phyloP scores from a whole-genome alignment of 176 grass and related monocot genomes.

The Poa pratensis region DNA sequence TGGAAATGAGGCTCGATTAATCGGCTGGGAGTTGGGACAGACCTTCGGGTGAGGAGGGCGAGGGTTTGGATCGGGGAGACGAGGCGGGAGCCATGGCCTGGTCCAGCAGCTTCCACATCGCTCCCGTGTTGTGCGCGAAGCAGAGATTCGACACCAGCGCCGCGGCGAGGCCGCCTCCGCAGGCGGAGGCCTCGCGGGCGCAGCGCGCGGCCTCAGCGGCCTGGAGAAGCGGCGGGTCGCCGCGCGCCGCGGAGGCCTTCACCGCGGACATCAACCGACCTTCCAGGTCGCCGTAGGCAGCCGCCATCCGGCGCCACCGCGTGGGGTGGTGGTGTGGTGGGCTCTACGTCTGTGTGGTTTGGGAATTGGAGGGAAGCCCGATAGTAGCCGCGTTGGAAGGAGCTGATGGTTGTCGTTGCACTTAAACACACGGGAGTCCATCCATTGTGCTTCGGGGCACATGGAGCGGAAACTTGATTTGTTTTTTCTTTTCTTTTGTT shows the following conservation, averaged over 20 bases:
- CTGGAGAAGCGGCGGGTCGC: constrained; percentile 53
- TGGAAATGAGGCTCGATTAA: neutral
- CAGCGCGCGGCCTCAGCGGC: constrained; percentile 55
- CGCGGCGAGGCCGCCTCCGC: constrained; percentile 35
- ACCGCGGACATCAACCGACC: constrained; percentile 54
- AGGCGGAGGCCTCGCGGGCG: constrained; percentile 33
- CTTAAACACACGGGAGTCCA: neutral
- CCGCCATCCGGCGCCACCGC: constrained; percentile 2
- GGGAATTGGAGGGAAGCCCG: neutral
- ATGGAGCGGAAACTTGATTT: no score
- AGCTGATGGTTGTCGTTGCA: neutral
- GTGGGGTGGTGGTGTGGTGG: neutral
- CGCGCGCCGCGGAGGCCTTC: constrained; percentile 55
- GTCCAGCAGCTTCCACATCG: constrained; percentile 77
- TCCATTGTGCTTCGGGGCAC: no score
- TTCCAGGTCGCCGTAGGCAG: constrained; percentile 34
- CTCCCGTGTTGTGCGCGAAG: constrained; percentile 59
- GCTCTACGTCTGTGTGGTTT: no score
- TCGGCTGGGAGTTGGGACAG: neutral
- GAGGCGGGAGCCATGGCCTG: constrained; percentile 70
- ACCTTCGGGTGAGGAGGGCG: constrained; percentile 70
- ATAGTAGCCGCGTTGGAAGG: neutral
- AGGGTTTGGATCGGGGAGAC: constrained; percentile 54
- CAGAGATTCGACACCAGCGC: constrained; percentile 60
- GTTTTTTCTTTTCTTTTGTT: no score